Evolutionary conservation across 768 basidiomycete genomes (phyloP).

Genomic region (Trametes sanguinea): DNA sequence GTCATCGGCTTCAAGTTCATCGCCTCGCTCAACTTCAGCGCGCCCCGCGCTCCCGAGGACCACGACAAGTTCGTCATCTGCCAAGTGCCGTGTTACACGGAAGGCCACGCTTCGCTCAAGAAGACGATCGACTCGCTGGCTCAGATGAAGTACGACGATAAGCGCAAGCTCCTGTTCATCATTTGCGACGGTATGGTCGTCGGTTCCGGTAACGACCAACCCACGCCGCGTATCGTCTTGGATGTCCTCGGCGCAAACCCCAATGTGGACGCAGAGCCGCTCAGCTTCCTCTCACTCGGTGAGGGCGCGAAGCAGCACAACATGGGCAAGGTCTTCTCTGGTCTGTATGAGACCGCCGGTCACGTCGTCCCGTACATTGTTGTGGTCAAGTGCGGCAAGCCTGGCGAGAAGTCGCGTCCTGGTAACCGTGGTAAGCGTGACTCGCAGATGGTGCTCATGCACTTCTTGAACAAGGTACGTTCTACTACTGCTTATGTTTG

Average conservation of each 20-base stretch:
- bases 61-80: slow-evolving; percentile 98
- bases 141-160: slow-evolving; percentile 95
- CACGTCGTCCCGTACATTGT: slow-evolving; percentile 96
- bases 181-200: slow-evolving; percentile 99
- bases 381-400: slow-evolving; percentile 92
- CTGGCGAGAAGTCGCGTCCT: slow-evolving; percentile 87
- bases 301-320: slow-evolving; percentile 97
- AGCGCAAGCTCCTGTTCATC: slow-evolving; percentile 89
- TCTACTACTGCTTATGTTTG: not conserved
- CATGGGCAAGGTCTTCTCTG: slow-evolving; percentile 97
- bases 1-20: slow-evolving; percentile 97
- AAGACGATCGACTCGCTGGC: slow-evolving; percentile 93
- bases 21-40: slow-evolving; percentile 82
- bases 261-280: slow-evolving; percentile 89
- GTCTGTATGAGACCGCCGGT: slow-evolving; percentile 89
- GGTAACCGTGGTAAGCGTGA: slow-evolving; percentile 99
- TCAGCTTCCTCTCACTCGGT: slow-evolving; percentile 92
- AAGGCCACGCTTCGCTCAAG: slow-evolving; percentile 84
- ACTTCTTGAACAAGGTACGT: slow-evolving; percentile 92
- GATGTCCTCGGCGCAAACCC: slow-evolving; percentile 96
- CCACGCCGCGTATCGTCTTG: slow-evolving; percentile 93
- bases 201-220: slow-evolving; percentile 93
- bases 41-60: slow-evolving; percentile 83
- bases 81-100: slow-evolving; percentile 98
- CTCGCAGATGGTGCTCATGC: slow-evolving; percentile 94